These are phyloP conservation scores for Scleroderma bovista DNA, from an alignment of 768 basidiomycete genomes.

Conservation along the genomic window DNA sequence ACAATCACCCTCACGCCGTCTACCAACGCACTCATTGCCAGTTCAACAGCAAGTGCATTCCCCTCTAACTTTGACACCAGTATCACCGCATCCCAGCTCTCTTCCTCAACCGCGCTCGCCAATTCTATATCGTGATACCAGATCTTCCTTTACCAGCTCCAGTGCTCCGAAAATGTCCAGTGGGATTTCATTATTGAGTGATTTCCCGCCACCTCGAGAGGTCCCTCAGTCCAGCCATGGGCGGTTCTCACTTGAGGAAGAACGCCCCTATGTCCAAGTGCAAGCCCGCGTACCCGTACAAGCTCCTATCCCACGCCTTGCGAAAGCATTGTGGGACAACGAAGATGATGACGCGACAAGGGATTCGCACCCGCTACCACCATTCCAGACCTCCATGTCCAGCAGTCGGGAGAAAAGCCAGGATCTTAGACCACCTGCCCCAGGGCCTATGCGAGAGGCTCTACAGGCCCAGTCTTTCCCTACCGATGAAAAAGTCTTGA, in stretches of 20 bases:
- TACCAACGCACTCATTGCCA: slow-evolving; percentile 6
- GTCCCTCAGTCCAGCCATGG: slow-evolving; percentile 2
- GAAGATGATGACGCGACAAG: neutral
- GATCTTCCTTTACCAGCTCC: neutral
- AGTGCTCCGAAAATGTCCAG: slow-evolving; percentile 25
- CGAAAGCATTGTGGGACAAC: slow-evolving; percentile 4
- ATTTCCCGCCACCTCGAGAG: slow-evolving; percentile 9
- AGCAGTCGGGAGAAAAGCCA: neutral
- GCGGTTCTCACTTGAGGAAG: neutral
- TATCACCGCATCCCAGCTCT: slow-evolving; percentile 13
- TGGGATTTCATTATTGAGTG: slow-evolving; percentile 19
- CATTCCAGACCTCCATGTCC: neutral
- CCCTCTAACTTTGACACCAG: slow-evolving; percentile 10
- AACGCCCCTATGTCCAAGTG: neutral
- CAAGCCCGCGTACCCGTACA: slow-evolving; percentile 1
- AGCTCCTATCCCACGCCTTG: slow-evolving; percentile 3
- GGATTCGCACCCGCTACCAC: neutral
- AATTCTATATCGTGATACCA: neutral
- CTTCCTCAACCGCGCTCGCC: slow-evolving; percentile 11
- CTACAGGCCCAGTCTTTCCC: neutral
- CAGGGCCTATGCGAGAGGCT: neutral
- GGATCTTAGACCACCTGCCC: neutral
- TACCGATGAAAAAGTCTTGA: neutral
- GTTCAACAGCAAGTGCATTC: slow-evolving; percentile 10
- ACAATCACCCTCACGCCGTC: slow-evolving; percentile 8